phyloP scores from a whole-genome alignment of 1,284 basidiomycete species.

The Trichosporon asahii region DNA sequence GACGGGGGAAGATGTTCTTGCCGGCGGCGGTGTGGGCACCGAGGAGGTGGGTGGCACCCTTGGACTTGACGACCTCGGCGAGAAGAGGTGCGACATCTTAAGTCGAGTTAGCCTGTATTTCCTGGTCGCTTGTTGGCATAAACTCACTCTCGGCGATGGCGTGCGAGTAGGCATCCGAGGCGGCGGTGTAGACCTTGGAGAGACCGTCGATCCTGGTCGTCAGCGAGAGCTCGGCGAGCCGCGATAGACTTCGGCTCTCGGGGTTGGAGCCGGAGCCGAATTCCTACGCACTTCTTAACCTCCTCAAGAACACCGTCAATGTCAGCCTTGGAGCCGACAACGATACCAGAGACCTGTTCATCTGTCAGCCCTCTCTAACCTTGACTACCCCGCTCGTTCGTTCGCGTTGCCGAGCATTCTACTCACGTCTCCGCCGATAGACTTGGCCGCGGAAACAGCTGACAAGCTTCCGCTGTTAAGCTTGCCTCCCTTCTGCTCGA shows the following conservation, averaged over 20 bases:
- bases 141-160: conserved; percentile 53
- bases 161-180: conserved; percentile 51
- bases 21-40: conserved; percentile 71
- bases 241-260: background rate
- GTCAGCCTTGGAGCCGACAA: conserved; percentile 71
- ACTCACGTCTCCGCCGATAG: conserved; percentile 62
- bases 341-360: conserved; percentile 71
- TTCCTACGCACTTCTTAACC: conserved; percentile 65
- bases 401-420: background rate
- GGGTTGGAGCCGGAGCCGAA: background rate
- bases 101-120: conserved; percentile 5
- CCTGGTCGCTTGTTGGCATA: background rate
- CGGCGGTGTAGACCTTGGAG: conserved; percentile 52
- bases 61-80: conserved; percentile 54
- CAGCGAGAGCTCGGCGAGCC: background rate
- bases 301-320: conserved; percentile 67
- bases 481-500: conserved; percentile 80
- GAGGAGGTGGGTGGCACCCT: conserved; percentile 76
- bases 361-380: background rate
- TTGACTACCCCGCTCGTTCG: background rate
- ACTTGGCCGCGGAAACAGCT: conserved; percentile 81
- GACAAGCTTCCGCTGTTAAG: conserved; percentile 82
- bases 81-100: conserved; percentile 57
- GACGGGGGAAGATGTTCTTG: conserved; percentile 76
- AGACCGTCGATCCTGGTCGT: conserved; percentile 49